These are phyloP conservation scores for Fraxinus cuspidata DNA, from an alignment of 257 asterid species.

Conservation along the genomic window DNA sequence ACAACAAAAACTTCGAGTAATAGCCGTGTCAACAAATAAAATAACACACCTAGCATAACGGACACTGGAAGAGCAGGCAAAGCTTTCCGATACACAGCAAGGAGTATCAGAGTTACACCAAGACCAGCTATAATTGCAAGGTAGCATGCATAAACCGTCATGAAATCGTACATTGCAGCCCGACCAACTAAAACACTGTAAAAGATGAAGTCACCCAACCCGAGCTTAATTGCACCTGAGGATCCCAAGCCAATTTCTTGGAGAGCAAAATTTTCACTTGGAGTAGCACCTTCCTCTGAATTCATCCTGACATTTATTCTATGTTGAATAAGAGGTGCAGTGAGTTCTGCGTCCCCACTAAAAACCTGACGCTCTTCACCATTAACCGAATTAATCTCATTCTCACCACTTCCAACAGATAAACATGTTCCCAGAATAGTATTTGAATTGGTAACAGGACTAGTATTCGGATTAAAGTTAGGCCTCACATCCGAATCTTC, in stretches of 20 bases:
- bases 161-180: conserved; percentile 95
- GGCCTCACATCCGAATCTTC: too few relatives aligned
- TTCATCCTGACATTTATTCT: conserved; percentile 51
- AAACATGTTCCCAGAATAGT: neutral
- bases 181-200: conserved; percentile 92
- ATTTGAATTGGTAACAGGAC: too few relatives aligned
- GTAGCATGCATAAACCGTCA: conserved; percentile 94
- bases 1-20: conserved; percentile 84
- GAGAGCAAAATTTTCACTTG: conserved; percentile 50
- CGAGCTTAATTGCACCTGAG: conserved; percentile 93
- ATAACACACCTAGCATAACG: conserved; percentile 73
- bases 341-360: conserved; percentile 53
- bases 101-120: conserved; percentile 79
- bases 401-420: conserved; percentile 21
- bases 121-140: conserved; percentile 95
- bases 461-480: too few relatives aligned
- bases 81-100: conserved; percentile 86
- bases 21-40: conserved; percentile 77
- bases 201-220: conserved; percentile 90
- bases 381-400: conserved; percentile 41
- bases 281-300: conserved; percentile 34
- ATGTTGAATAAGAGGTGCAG: conserved; percentile 72
- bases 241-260: conserved; percentile 95
- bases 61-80: conserved; percentile 98
- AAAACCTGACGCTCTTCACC: conserved; percentile 50